These are phyloP conservation scores for Perilla frutescens DNA, from an alignment of 257 asterid genomes.

Conservation along the genomic window DNA sequence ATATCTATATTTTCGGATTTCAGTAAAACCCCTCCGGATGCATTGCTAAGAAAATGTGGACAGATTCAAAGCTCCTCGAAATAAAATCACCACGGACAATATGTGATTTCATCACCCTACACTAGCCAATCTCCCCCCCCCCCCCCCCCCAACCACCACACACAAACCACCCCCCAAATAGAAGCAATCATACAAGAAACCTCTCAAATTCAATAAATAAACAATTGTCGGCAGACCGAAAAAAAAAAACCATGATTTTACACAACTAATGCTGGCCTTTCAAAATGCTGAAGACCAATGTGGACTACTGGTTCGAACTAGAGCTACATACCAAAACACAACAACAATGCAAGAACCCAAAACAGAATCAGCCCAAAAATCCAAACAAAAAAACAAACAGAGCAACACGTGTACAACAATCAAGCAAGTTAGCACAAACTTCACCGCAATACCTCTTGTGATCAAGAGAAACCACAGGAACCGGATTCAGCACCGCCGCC, in stretches of 20 bases:
- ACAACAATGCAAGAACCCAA: conserved; percentile 24
- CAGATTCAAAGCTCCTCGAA: not conserved
- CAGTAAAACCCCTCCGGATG: not conserved
- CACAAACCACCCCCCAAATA: not conserved
- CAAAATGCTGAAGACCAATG: conserved; percentile 36
- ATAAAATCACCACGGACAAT: no score
- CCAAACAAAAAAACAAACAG: not conserved
- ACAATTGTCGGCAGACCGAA: conserved; percentile 37
- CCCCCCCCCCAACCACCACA: not conserved
- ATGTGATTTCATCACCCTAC: not conserved
- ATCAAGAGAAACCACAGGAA: conserved; percentile 62
- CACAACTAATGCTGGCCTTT: not conserved
- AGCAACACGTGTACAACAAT: conserved; percentile 4
- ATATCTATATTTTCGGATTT: not conserved
- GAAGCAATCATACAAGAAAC: conserved; percentile 10
- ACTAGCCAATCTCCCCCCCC: not conserved
- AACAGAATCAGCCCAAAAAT: not conserved
- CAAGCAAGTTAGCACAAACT: conserved; percentile 27
- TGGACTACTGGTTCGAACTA: not conserved
- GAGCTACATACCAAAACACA: conserved; percentile 21
- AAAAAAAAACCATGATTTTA: not conserved
- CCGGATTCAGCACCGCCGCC: conserved; percentile 56
- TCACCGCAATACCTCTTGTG: conserved; percentile 68
- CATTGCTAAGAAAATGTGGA: not conserved
- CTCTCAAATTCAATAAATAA: not conserved